Evolutionary conservation across 1,139 yeast genomes (phyloP), one percentile per base, ranked within the genome.

Genomic region (Kurtzmaniella natalensis): DNA sequence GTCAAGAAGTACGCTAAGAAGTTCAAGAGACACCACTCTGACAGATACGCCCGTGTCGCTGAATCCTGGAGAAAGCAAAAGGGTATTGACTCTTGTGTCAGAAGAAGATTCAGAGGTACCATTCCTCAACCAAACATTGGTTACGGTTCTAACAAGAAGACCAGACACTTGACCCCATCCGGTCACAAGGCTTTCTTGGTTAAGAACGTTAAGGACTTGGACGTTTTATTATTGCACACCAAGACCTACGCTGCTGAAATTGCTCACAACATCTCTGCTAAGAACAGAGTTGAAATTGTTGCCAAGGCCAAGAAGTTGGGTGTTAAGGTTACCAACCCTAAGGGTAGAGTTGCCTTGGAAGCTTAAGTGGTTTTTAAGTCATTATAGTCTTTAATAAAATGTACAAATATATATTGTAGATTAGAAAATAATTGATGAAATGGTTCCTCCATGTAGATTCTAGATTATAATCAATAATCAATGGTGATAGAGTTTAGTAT

Each of bases 51-150:
- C 81, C 89, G 98, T 76, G 96, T 92, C 57, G 76, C 88, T 62
- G 96, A 87, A 76, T 83, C 82, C 81, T 94, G 98, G 98, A 92
- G 99, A 87, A 92, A 92, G 79, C 98, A 94, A 78, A 92, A 89
- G 87, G 99, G 99, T 92, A 94, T 94, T 67, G 99, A 94, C 81
- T 89, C 96, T 60, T 82, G 89, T 77, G 96, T 89, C 70, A 89
- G 97, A 82, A 89, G 97, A 81, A 87, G 97, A 80, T 94, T 92
- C 95, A 87, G 97, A 83, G 98, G 98, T 65, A 83, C 94, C 75
- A 85, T 92, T 67, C 79, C 92, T 63, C 95, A 89, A 81, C 99
- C 99, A 79, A 89, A 85, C 79, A 89, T 94, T 64, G 99, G 99
- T 78, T 94, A 86, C 81, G 97, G 98, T 74, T 88, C 97, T 60